Evolutionary conservation across 768 basidiomycete species (phyloP).

Genomic region (Trametes cinnabarina): DNA sequence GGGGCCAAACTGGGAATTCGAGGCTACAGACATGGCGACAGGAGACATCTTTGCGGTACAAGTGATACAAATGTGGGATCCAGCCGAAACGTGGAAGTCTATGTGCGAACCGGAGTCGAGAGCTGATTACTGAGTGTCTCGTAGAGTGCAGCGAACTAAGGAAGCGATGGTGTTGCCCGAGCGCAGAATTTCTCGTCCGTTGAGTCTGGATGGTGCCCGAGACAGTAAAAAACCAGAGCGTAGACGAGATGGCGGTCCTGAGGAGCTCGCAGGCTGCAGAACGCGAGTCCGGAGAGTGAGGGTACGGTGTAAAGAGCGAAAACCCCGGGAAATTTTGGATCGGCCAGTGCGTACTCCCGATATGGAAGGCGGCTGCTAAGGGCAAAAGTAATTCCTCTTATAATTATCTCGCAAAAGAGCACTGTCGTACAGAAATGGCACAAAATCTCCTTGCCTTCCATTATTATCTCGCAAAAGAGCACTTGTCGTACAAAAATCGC

Average conservation of each 20-base stretch:
- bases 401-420: too few species aligned
- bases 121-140: conserved; percentile 24
- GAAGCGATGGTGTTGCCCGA: conserved; percentile 5
- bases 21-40: conserved; percentile 45
- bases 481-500: neutral
- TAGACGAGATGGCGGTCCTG: neutral
- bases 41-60: conserved; percentile 48
- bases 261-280: conserved; percentile 2
- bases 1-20: conserved; percentile 43
- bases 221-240: neutral
- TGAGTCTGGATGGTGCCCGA: neutral
- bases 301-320: conserved; percentile 4
- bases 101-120: conserved; percentile 19
- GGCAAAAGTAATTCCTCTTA: neutral
- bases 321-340: conserved; percentile 10
- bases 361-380: neutral
- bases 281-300: conserved; percentile 1
- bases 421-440: neutral
- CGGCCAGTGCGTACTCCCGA: conserved; percentile 14
- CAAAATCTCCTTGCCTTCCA: neutral
- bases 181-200: neutral
- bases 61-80: conserved; percentile 25
- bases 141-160: conserved; percentile 15
- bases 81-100: conserved; percentile 12
- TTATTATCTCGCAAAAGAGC: too few species aligned